Percentiles rank a stretch among this genome's conserved stretches.
These are phyloP conservation scores for Leishmania tarentolae DNA, from an alignment of 208 protist genomes.

Conservation along the genomic window DNA sequence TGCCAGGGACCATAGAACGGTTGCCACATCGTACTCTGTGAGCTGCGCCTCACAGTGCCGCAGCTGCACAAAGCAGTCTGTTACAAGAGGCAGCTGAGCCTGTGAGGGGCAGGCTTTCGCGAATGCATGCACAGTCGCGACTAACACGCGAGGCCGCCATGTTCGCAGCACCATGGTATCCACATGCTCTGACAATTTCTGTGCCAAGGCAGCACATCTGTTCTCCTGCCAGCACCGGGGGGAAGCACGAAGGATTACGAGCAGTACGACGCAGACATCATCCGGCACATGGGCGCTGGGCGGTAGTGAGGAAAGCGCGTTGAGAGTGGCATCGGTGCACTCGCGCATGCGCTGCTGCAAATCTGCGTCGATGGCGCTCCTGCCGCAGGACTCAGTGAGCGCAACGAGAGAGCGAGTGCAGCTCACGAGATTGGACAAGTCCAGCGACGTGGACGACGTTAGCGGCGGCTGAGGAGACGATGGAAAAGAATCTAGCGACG, in stretches of 20 bases:
- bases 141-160: conserved; percentile 56
- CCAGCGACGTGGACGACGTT: background rate
- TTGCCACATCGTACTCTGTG: conserved; percentile 42
- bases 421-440: conserved; percentile 17
- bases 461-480: background rate
- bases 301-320: conserved; percentile 32
- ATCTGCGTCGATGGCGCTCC: conserved; percentile 2
- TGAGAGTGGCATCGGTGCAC: conserved; percentile 17
- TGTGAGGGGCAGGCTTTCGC: conserved; percentile 42
- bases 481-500: background rate
- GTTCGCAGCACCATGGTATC: conserved; percentile 33
- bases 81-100: conserved; percentile 29
- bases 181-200: conserved; percentile 40
- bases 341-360: conserved; percentile 9
- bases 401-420: conserved; percentile 27
- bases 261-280: conserved; percentile 35
- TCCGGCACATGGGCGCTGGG: conserved; percentile 18
- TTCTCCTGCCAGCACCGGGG: conserved; percentile 27
- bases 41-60: conserved; percentile 51
- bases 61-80: conserved; percentile 44
- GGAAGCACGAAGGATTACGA: conserved; percentile 37
- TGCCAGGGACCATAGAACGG: conserved; percentile 69
- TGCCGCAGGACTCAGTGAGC: conserved; percentile 7
- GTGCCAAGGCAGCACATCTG: conserved; percentile 30
- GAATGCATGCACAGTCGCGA: conserved; percentile 57